These are phyloP conservation scores for Sarocladium strictum DNA, from an alignment of 2,329 filamentous ascomycete species.

Conservation along the genomic window DNA sequence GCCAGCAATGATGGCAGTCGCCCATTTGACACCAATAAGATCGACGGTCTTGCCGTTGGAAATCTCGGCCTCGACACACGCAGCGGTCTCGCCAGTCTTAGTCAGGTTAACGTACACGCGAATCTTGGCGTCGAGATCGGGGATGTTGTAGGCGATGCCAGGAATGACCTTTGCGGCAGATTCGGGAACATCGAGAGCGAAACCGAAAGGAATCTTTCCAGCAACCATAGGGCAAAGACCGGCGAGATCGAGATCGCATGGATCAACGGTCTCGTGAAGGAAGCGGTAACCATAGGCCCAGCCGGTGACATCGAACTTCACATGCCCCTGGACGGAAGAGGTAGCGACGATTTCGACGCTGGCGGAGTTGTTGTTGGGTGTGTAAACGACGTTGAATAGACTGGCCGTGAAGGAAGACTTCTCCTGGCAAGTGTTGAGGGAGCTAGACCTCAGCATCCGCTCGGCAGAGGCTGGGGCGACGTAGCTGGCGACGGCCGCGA, in stretches of 20 bases:
- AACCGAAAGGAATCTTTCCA: conserved; percentile 69
- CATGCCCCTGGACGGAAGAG: conserved; percentile 75
- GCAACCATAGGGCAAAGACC: conserved; percentile 90
- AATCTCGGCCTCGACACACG: conserved; percentile 80
- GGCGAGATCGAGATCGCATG: conserved; percentile 62
- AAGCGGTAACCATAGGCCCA: conserved; percentile 78
- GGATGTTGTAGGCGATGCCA: conserved; percentile 79
- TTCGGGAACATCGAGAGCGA: conserved; percentile 56
- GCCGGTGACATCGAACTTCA: conserved; percentile 70
- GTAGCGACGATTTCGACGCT: conserved; percentile 72
- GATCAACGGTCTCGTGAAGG: conserved; percentile 62
- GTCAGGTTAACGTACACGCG: conserved; percentile 74
- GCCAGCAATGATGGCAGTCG: conserved; percentile 80
- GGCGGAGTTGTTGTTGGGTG: conserved; percentile 66
- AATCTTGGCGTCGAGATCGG: conserved; percentile 84
- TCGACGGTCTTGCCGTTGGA: conserved; percentile 93
- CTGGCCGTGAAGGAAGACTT: conserved; percentile 83
- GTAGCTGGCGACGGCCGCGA: conserved; percentile 7
- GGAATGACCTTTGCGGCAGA: conserved; percentile 63
- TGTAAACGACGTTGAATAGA: conserved; percentile 80
- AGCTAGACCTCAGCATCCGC: conserved; percentile 71
- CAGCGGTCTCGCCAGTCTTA: conserved; percentile 55
- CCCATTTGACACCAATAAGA: conserved; percentile 82
- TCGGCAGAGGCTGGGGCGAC: conserved; percentile 49
- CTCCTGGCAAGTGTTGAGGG: conserved; percentile 77